A percentile compares a stretch with the other conserved stretches of the same genome.
Conservation (phyloP, 2,329 filamentous ascomycete genomes). For the Penicillium sp. region DNA sequence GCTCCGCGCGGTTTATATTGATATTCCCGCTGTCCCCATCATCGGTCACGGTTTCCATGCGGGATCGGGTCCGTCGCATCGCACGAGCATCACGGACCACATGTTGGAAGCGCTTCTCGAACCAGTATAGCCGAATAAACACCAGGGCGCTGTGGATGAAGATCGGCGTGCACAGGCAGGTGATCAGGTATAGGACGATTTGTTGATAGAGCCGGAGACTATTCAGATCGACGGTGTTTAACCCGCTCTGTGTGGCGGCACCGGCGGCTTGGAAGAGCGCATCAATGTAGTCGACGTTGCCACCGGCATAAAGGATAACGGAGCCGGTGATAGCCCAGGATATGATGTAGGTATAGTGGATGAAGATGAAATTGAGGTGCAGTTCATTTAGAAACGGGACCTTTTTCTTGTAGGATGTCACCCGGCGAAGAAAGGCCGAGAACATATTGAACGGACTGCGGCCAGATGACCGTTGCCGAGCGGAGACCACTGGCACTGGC, state of each 20-base stretch:
- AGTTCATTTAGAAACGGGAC: constrained; percentile 40
- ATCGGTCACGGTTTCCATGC: constrained; percentile 52
- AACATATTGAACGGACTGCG: constrained; percentile 28
- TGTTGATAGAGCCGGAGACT: constrained; percentile 69
- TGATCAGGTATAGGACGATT: constrained; percentile 66
- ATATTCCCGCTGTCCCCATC: constrained; percentile 42
- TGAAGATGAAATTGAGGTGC: constrained; percentile 46
- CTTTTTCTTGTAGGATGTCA: constrained; percentile 29
- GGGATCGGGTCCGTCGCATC: constrained; percentile 63
- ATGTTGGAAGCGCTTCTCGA: constrained; percentile 90
- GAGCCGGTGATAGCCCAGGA: constrained; percentile 70
- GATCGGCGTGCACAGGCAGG: constrained; percentile 77
- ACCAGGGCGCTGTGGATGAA: constrained; percentile 83
- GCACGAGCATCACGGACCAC: constrained; percentile 71
- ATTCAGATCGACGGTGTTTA: constrained; percentile 75
- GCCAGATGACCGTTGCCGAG: constrained; percentile 9
- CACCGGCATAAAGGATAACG: constrained; percentile 68
- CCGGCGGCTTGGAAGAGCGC: constrained; percentile 85
- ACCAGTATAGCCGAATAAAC: constrained; percentile 93
- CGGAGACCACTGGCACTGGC: constrained; percentile 10
- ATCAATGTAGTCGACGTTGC: constrained; percentile 74
- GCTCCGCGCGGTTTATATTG: constrained; percentile 34
- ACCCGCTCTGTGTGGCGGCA: constrained; percentile 82
- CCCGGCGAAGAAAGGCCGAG: constrained; percentile 23
- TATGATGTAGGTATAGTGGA: constrained; percentile 73